These are phyloP conservation scores for Talaromyces pinophilus DNA, from an alignment of 2,329 filamentous ascomycete species.

Conservation along the genomic window DNA sequence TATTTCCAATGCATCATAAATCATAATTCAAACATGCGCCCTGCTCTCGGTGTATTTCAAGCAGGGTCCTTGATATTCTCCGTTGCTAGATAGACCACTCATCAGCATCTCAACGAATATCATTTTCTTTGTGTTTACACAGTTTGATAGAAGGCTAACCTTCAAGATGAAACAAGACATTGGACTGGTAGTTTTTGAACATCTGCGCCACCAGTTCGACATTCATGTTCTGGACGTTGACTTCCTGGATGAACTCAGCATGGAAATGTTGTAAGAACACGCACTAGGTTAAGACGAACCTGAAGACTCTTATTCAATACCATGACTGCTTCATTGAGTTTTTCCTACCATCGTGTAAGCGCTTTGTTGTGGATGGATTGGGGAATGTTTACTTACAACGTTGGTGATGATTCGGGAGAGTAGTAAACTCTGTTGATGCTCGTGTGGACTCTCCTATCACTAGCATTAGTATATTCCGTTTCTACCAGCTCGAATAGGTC, in stretches of 20 bases:
- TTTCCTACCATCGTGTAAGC: conserved; percentile 65
- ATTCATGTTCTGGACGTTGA: conserved; percentile 99
- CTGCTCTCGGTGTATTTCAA: conserved; percentile 41
- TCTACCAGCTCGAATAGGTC: background rate
- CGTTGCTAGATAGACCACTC: conserved; percentile 61
- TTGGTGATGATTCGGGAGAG: conserved; percentile 96
- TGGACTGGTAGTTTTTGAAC: conserved; percentile 99
- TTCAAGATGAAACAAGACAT: conserved; percentile 95
- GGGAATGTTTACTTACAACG: conserved; percentile 61
- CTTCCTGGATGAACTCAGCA: conserved; percentile 63
- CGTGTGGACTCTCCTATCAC: conserved; percentile 83
- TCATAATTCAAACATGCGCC: conserved; percentile 14
- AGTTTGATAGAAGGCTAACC: conserved; percentile 55
- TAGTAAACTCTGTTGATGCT: conserved; percentile 92
- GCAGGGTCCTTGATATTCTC: conserved; percentile 79
- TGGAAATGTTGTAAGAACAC: background rate
- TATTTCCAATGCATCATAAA: conserved; percentile 21
- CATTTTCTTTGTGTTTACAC: background rate
- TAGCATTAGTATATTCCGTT: background rate
- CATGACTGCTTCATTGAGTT: conserved; percentile 91
- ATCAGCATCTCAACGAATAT: background rate
- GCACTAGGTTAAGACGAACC: conserved; percentile 48
- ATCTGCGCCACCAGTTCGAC: conserved; percentile 97
- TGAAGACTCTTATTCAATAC: conserved; percentile 91
- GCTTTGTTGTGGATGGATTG: background rate